Conservation (phyloP, 78 protist genomes). For the Dictyostelium discoideum region dicty_2.7 NC_007088.5:678001-678500, state of each 20-base stretch:
- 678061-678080: conserved; percentile 55
- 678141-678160: conserved; percentile 16
- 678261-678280: conserved; percentile 4
- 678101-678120: background rate
- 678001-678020: background rate
- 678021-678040: background rate
- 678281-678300: conserved; percentile 27
- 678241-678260: background rate
- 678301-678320: conserved; percentile 76
- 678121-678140: background rate
- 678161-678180: background rate
- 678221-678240: background rate
- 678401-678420: conserved; percentile 52
- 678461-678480: conserved; percentile 40
- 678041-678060: conserved; percentile 25
- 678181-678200: background rate
- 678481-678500: background rate
- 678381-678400: conserved; percentile 23
- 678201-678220: background rate
- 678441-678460: conserved; percentile 19
- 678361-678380: conserved; percentile 63
- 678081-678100: conserved; percentile 21
- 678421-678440: conserved; percentile 44
- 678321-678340: conserved; percentile 24
- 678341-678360: conserved; percentile 67